Evolutionary conservation across 139 green algal species (phyloP), one percentile per base, ranked within the genome.

Genomic region (Chlorella sp.): DNA sequence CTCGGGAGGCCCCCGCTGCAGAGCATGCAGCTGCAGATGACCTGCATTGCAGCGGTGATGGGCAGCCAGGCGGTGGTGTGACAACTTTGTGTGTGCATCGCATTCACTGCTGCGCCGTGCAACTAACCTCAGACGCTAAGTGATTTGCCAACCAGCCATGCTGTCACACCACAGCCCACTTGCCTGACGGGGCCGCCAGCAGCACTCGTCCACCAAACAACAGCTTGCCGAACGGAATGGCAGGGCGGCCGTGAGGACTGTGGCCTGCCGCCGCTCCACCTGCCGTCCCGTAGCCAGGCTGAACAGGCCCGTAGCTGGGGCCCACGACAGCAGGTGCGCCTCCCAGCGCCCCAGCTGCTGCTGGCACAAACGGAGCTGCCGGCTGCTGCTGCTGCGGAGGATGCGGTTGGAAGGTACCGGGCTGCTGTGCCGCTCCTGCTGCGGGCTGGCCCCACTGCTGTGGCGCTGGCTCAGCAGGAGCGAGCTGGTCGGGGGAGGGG

Each of bases 181-280:
- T 47, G 60, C 83, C 83, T 41, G 68, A 73, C 0, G 64, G 74
- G 3, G n/a, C 28, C 20, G 39, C 83, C 47, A 82, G 12, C 23
- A 87, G 75, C 64, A 87, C 21, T 32, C 72, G 56, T 21, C 83
- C 83, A 9, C 83, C 83, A 87, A 87, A 87, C 2, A 71, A 32
- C 64, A 87, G 51, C 75, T 87, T 87, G 44, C 64, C 72, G 56
- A 83, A 87, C 11, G 25, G 3, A 11, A 17, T 25, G 3, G 69
- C 39, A 5, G 81, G 83, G 69, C 75, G 83, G n/a, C 72, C 36
- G 28, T 82, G 64, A 20, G 56, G 74, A 34, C 47, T 41, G 74
- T 81, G 70, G 0, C 39, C 70, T 32, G 51, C 74, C 18, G 74
- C n/a, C 13, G 56, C 41, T 30, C 25, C 30, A 1, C 18, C 67